Conservation (phyloP, 306 rosid genomes). For the Canavalia gladiata region DNA sequence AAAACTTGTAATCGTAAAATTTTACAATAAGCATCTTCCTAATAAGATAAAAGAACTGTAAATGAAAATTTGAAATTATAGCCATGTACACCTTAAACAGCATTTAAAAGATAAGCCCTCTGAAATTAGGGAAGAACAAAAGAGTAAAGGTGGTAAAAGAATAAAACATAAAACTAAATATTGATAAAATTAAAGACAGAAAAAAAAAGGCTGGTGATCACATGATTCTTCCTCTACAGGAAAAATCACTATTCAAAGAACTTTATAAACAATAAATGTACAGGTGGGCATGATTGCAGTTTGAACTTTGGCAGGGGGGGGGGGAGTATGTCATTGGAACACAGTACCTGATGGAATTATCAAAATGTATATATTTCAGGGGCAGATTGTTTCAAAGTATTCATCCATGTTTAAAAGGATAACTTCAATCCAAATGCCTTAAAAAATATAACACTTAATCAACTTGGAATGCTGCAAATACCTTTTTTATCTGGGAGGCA, state of each 20-base stretch:
- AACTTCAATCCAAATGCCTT: slow-evolving; percentile 34
- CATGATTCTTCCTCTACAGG: background rate
- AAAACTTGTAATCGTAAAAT: background rate
- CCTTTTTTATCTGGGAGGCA: slow-evolving; percentile 64
- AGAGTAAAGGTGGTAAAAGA: background rate
- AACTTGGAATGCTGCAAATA: slow-evolving; percentile 41
- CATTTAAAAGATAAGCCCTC: background rate
- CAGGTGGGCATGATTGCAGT: background rate
- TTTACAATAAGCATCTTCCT: background rate
- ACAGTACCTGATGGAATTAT: background rate
- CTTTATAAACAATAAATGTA: background rate
- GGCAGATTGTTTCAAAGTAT: slow-evolving; percentile 7
- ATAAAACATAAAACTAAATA: slow-evolving; percentile 4
- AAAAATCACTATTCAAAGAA: background rate
- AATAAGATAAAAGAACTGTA: background rate
- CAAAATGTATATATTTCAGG: slow-evolving; percentile 20
- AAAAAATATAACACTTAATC: background rate
- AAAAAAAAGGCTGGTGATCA: background rate
- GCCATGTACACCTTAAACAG: slow-evolving; percentile 1
- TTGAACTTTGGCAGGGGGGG: background rate
- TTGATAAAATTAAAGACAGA: background rate
- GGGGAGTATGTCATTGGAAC: background rate
- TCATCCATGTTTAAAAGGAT: background rate
- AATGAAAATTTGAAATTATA: background rate
- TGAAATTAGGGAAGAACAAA: background rate